These are phyloP conservation scores for Leucocoprinus sp. DNA, from an alignment of 768 basidiomycete species.

Conservation along the genomic window DNA sequence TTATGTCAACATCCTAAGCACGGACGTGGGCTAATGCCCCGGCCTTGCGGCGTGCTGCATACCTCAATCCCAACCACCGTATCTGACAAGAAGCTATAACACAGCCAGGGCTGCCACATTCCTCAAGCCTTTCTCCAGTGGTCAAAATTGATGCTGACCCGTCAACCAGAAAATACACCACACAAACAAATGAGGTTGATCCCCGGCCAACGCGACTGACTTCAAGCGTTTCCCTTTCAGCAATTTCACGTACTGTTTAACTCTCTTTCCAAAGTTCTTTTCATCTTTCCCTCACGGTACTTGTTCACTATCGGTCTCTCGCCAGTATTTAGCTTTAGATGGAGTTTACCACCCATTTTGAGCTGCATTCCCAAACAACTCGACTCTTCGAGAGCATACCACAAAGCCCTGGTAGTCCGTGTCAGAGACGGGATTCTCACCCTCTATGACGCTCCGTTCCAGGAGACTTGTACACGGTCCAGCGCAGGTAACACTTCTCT, in stretches of 20 bases:
- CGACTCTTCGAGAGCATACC: constrained; percentile 72
- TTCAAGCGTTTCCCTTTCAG: constrained; percentile 72
- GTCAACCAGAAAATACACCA: constrained; percentile 45
- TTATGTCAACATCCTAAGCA: constrained; percentile 72
- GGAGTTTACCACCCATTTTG: constrained; percentile 78
- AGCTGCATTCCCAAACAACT: constrained; percentile 84
- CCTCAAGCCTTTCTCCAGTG: constrained; percentile 47
- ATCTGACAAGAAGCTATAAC: constrained; percentile 56
- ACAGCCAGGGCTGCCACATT: constrained; percentile 62
- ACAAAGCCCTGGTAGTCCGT: constrained; percentile 56
- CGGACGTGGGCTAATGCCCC: constrained; percentile 44
- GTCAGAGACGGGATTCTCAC: constrained; percentile 52
- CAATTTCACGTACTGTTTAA: constrained; percentile 79
- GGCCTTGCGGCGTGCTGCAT: constrained; percentile 50
- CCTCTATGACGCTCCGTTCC: constrained; percentile 76
- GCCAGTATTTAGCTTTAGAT: constrained; percentile 81
- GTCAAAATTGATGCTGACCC: constrained; percentile 65
- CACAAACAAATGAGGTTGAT: constrained; percentile 47
- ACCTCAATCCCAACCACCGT: constrained; percentile 52
- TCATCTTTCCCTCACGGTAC: constrained; percentile 80
- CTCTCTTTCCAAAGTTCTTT: constrained; percentile 78
- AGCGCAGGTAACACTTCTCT: constrained; percentile 66
- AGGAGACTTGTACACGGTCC: constrained; percentile 72
- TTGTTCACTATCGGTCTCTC: constrained; percentile 80
- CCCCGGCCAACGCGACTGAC: constrained; percentile 52